Conservation (phyloP, 2,329 filamentous ascomycete species). For the Leptosphaerulina australis region DNA sequence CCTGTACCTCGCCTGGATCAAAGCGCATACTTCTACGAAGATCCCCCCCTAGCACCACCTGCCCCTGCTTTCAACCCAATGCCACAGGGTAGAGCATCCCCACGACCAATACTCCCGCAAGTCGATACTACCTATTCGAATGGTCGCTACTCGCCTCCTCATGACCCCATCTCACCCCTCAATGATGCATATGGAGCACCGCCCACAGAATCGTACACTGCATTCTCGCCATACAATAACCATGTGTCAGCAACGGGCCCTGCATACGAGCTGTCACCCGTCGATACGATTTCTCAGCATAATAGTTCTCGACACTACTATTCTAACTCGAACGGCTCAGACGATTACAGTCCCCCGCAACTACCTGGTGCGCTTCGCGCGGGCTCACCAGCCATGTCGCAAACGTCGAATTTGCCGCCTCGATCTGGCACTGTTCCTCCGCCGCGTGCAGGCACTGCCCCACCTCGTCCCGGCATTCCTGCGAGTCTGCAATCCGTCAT, state of each 20-base stretch:
- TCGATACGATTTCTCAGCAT: constrained; percentile 36
- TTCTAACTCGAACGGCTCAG: constrained; percentile 24
- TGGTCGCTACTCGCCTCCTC: constrained; percentile 32
- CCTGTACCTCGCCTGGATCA: constrained; percentile 40
- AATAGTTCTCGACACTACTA: constrained; percentile 27
- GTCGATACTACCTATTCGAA: constrained; percentile 39
- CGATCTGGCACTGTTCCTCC: constrained; percentile 29
- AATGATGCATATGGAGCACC: constrained; percentile 25
- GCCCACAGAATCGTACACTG: constrained; percentile 29
- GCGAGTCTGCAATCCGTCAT: constrained; percentile 44
- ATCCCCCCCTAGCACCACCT: constrained; percentile 31
- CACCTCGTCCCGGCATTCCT: constrained; percentile 43
- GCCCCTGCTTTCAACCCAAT: constrained; percentile 38
- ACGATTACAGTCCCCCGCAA: constrained; percentile 35
- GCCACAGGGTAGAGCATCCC: constrained; percentile 39
- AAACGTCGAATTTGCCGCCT: constrained; percentile 27
- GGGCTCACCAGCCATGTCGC: constrained; percentile 38
- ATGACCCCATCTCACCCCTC: constrained; percentile 31
- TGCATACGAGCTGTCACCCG: constrained; percentile 45
- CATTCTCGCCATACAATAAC: constrained; percentile 43
- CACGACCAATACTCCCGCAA: constrained; percentile 35
- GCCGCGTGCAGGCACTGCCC: constrained; percentile 36
- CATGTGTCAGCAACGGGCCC: constrained; percentile 33
- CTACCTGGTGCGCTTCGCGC: constrained; percentile 34
- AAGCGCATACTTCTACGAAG: constrained; percentile 39